These are phyloP conservation scores for Vinca minor DNA, from an alignment of 257 asterid genomes.

Conservation along the genomic window DNA sequence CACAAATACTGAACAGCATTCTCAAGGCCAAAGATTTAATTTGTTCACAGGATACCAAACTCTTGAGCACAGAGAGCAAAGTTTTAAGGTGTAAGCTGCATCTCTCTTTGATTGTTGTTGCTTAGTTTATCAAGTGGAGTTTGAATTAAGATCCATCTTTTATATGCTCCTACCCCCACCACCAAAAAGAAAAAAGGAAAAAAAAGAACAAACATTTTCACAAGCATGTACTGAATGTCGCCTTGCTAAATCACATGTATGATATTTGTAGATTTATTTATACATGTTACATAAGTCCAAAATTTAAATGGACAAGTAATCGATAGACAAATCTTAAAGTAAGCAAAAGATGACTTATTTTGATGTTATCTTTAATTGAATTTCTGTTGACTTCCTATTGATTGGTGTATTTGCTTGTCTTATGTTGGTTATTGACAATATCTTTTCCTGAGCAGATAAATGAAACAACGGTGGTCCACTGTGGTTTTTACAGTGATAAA, in stretches of 20 bases:
- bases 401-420: background rate
- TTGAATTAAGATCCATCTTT: no score
- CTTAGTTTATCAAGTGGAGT: background rate
- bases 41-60: conserved; percentile 90
- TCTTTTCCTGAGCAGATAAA: conserved; percentile 36
- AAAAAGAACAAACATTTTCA: no score
- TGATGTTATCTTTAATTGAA: background rate
- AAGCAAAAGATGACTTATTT: background rate
- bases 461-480: conserved; percentile 41
- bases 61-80: conserved; percentile 64
- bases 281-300: background rate
- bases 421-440: background rate
- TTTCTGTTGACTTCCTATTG: background rate
- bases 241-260: background rate
- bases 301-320: background rate
- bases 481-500: conserved; percentile 70
- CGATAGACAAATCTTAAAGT: background rate
- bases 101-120: background rate
- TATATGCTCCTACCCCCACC: no score
- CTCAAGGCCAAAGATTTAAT: conserved; percentile 56
- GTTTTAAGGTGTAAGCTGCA: conserved; percentile 51
- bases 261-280: background rate
- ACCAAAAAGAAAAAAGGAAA: background rate
- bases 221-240: background rate
- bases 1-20: conserved; percentile 33